phyloP scores from a whole-genome alignment of 2,329 filamentous ascomycete genomes.

The Fusarium chlamydosporum region DNA sequence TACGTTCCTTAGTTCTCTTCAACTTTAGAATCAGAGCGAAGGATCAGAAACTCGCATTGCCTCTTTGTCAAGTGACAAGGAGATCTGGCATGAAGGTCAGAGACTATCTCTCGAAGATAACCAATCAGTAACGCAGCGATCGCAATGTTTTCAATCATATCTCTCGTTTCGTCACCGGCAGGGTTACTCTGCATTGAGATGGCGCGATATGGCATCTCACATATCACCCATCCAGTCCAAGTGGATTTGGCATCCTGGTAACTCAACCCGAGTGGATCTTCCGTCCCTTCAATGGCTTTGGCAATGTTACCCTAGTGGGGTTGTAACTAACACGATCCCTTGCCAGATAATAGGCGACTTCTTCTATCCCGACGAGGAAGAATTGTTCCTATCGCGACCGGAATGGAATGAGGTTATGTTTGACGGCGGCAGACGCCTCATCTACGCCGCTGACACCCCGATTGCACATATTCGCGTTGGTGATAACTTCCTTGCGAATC shows the following conservation, averaged over 20 bases:
- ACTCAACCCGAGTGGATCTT: constrained; percentile 41
- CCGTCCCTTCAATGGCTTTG: constrained; percentile 35
- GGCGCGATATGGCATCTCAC: constrained; percentile 49
- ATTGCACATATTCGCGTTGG: constrained; percentile 47
- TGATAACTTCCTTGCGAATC: constrained; percentile 54
- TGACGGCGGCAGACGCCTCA: constrained; percentile 47
- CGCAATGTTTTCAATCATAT: constrained; percentile 22
- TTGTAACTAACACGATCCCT: constrained; percentile 43
- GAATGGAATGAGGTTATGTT: constrained; percentile 57
- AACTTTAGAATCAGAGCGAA: constrained; percentile 14
- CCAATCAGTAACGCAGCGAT: constrained; percentile 14
- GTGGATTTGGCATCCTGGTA: constrained; percentile 44
- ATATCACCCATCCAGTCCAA: constrained; percentile 45
- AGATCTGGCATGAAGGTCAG: constrained; percentile 8
- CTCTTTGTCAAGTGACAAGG: constrained; percentile 37
- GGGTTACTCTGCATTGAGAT: constrained; percentile 47
- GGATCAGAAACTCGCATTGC: constrained; percentile 28
- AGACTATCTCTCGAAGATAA: constrained; percentile 1
- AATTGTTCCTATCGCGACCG: constrained; percentile 56
- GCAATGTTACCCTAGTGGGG: constrained; percentile 45
- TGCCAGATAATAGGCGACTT: constrained; percentile 57
- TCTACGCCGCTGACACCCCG: constrained; percentile 46
- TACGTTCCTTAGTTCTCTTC: constrained; percentile 45
- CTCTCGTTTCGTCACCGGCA: constrained; percentile 38
- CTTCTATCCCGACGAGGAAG: constrained; percentile 54